phyloP scores from a whole-genome alignment of 1,284 basidiomycete species.

The Cryptococcus hybrid region DNA sequence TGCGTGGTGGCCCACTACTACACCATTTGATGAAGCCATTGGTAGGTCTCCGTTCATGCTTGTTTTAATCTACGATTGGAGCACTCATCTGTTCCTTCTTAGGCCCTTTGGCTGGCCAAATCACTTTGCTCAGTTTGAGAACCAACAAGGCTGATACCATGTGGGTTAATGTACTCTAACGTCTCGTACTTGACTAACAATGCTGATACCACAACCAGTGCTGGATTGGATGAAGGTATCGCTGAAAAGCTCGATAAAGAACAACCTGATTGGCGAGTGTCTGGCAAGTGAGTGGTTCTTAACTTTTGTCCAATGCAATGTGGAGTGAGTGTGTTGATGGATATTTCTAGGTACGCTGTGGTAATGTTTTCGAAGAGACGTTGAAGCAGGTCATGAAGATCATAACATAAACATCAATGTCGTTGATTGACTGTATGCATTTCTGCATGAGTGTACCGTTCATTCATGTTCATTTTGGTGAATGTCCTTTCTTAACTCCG shows the following conservation, averaged over 20 bases:
- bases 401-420: too few relatives aligned
- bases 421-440: too few relatives aligned
- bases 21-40: slow-evolving; percentile 72
- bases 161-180: slow-evolving; percentile 19
- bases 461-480: too few relatives aligned
- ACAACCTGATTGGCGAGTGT: slow-evolving; percentile 43
- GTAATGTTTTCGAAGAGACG: slow-evolving; percentile 31
- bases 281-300: slow-evolving; percentile 41
- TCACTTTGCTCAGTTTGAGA: slow-evolving; percentile 78
- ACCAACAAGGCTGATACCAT: slow-evolving; percentile 97
- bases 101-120: slow-evolving; percentile 75
- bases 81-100: slow-evolving; percentile 6
- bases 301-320: neutral
- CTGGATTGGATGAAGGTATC: slow-evolving; percentile 40
- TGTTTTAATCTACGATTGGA: neutral
- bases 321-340: neutral
- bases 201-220: slow-evolving; percentile 18
- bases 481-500: too few relatives aligned
- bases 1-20: slow-evolving; percentile 80
- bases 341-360: slow-evolving; percentile 20
- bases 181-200: neutral
- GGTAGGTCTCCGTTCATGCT: slow-evolving; percentile 53
- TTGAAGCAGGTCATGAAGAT: neutral
- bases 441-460: too few relatives aligned
- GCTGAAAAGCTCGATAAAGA: slow-evolving; percentile 36